phyloP scores from a whole-genome alignment of 2,329 filamentous ascomycete genomes.

The Xylariaceae sp. region DNA sequence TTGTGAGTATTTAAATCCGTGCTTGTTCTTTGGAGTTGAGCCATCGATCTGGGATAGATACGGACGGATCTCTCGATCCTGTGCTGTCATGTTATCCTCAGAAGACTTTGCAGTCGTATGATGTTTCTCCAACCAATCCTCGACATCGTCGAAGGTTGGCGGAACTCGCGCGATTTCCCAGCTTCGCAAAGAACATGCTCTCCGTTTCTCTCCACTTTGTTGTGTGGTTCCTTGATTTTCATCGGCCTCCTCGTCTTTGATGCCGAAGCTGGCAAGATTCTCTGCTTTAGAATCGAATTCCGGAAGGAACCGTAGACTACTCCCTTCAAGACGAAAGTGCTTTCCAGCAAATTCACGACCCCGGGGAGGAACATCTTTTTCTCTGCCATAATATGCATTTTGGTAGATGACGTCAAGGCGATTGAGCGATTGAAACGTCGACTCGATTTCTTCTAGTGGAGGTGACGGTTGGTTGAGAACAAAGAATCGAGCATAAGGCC shows the following conservation, averaged over 20 bases:
- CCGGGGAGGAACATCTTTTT: constrained; percentile 75
- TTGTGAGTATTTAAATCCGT: constrained; percentile 84
- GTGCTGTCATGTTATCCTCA: constrained; percentile 19
- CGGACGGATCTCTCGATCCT: constrained; percentile 27
- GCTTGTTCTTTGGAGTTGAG: constrained; percentile 74
- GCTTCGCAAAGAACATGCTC: constrained; percentile 57
- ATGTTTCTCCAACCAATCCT: constrained; percentile 58
- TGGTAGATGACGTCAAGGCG: constrained; percentile 73
- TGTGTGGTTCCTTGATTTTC: constrained; percentile 51
- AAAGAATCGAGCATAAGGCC: constrained; percentile 26
- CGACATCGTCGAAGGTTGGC: constrained; percentile 67
- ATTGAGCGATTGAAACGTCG: constrained; percentile 53
- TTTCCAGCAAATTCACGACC: constrained; percentile 80
- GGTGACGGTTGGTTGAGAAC: constrained; percentile 33
- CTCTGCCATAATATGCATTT: constrained; percentile 79
- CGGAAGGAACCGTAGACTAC: constrained; percentile 73
- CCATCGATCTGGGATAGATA: constrained; percentile 82
- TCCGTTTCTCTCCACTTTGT: constrained; percentile 48
- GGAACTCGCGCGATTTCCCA: constrained; percentile 77
- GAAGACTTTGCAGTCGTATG: constrained; percentile 11
- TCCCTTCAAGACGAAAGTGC: constrained; percentile 75
- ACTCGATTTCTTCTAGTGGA: constrained; percentile 41
- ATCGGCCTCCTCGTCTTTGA: constrained; percentile 42
- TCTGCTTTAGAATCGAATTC: constrained; percentile 65
- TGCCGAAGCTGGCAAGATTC: constrained; percentile 52